Conservation (phyloP, 2,329 filamentous ascomycete genomes). For the Raffaelea ambrosiae region DNA sequence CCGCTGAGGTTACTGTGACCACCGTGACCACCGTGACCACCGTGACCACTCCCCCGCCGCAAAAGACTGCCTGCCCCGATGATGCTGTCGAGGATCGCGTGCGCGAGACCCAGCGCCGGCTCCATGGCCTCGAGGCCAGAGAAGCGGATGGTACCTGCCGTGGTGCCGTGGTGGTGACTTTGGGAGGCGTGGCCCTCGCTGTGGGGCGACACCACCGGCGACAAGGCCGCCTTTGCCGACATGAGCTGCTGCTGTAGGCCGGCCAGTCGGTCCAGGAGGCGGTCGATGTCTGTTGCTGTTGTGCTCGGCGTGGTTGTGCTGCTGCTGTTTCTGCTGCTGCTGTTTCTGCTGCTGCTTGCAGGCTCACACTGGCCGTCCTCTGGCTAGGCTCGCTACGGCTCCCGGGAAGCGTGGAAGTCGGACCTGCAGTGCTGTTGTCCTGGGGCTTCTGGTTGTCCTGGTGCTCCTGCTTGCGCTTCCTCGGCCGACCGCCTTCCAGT, state of each 20-base stretch:
- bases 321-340: neutral
- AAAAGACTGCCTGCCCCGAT: neutral
- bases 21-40: neutral
- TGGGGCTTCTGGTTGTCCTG: too few relatives aligned
- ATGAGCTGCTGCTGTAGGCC: neutral
- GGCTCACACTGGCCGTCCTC: too few relatives aligned
- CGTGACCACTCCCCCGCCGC: neutral
- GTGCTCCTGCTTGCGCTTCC: neutral
- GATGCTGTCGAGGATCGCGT: neutral
- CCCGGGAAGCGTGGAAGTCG: too few relatives aligned
- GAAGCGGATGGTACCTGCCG: neutral
- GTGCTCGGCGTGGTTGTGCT: neutral
- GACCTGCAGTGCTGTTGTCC: too few relatives aligned
- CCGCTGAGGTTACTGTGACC: too few relatives aligned
- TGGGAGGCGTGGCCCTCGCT: neutral
- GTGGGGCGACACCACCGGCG: neutral
- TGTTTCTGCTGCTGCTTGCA: neutral
- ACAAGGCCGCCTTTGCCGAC: neutral
- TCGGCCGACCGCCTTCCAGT: neutral
- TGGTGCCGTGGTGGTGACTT: neutral
- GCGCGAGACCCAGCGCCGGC: neutral
- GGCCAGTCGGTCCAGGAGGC: neutral
- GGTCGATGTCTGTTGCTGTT: neutral
- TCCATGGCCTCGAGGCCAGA: neutral
- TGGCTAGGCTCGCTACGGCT: too few relatives aligned